phyloP scores from a whole-genome alignment of 78 protist genomes.

The Dictyostelium firmibasis region DNA sequence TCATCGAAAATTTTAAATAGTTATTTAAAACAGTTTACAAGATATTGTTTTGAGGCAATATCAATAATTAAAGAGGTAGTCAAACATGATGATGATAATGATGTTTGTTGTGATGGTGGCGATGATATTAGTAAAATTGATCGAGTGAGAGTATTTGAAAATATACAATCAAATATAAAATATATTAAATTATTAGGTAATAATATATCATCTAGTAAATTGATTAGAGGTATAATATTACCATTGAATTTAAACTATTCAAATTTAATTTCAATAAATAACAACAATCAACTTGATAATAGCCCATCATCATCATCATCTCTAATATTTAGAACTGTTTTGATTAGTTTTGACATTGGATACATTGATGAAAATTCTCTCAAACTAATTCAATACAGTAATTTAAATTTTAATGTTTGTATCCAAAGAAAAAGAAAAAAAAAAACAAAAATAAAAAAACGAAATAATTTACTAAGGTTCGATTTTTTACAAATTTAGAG shows the following conservation, averaged over 20 bases:
- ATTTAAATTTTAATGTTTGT: constrained; percentile 13
- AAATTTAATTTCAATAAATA: background rate
- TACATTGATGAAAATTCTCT: background rate
- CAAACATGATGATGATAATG: background rate
- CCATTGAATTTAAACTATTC: background rate
- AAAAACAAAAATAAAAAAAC: too few species aligned
- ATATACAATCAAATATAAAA: background rate
- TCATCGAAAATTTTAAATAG: constrained; percentile 36
- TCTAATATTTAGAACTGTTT: background rate
- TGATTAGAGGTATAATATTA: constrained; percentile 23
- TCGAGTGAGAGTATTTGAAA: background rate
- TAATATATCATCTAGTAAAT: constrained; percentile 24
- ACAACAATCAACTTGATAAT: background rate
- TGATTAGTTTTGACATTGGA: constrained; percentile 47
- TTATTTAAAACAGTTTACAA: background rate
- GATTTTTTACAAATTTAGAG: background rate
- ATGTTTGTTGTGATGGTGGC: background rate
- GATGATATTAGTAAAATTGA: background rate
- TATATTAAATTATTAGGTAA: constrained; percentile 46
- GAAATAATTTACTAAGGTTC: background rate
- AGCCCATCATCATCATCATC: background rate
- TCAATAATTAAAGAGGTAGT: background rate
- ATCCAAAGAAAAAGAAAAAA: background rate
- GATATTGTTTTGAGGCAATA: background rate
- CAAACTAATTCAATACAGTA: background rate